Evolutionary conservation across 805 yeast genomes (phyloP), one percentile per base, ranked within the genome.

Genomic region (Wickerhamomyces queroliae): DNA sequence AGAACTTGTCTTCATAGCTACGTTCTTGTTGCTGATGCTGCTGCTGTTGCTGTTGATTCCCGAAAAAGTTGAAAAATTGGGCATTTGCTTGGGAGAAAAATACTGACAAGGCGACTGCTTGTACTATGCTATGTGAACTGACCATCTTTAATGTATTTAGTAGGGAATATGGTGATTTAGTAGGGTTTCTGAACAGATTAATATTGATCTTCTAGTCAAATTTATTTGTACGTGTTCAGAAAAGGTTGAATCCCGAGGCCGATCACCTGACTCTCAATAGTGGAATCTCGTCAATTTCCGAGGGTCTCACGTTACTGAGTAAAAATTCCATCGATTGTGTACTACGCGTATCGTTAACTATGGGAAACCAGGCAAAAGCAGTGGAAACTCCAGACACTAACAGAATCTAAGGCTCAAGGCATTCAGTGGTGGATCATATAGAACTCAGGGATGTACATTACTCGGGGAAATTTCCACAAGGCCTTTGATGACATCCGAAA

Each of bases 401-500:
- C n/a, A n/a, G n/a, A n/a, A n/a, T n/a, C n/a, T n/a, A n/a, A n/a
- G n/a, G n/a, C n/a, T n/a, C n/a, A n/a, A n/a, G n/a, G n/a, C n/a
- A n/a, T n/a, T n/a, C n/a, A n/a, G n/a, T n/a, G n/a, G n/a, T n/a
- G n/a, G n/a, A n/a, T n/a, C n/a, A n/a, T n/a, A n/a, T n/a, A n/a
- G n/a, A n/a, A n/a, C n/a, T n/a, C n/a, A n/a, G 15, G 21, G 37
- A 91, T 91, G 99, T 80, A 82, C 57, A 74, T 90, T 41, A 70
- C 76, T 36, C 86, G 95, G 12, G 68, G 73, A 25, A 74, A 83
- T 59, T 86, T 84, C 59, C 72, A 76, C 13, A 64, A 61, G 45
- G 81, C 84, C 11, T 89, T 88, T 62, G 70, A 74, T 37, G 79
- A 74, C 37, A 80, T 91, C 44, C 70, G 78, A 49, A 66, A 70